Evolutionary conservation across 176 grass and related monocot genomes (phyloP).

Genomic region (Musa schizocarpa): DNA sequence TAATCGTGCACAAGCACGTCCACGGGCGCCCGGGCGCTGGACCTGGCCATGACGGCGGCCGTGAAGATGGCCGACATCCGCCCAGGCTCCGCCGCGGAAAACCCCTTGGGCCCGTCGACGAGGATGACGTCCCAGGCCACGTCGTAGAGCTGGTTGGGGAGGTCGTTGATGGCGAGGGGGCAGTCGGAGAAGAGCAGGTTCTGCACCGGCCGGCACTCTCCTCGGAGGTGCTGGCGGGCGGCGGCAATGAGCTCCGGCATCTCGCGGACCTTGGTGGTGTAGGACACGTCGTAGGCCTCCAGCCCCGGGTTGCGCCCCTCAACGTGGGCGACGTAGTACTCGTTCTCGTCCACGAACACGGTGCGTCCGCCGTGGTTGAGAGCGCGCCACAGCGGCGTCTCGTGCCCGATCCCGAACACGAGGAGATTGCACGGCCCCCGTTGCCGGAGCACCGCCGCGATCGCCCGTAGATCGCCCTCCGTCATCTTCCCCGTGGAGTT

Average conservation of each 20-base stretch:
- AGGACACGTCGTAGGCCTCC: slow-evolving; percentile 86
- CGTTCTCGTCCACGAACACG: slow-evolving; percentile 96
- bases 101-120: slow-evolving; percentile 86
- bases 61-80: slow-evolving; percentile 89
- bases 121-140: slow-evolving; percentile 85
- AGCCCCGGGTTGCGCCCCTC: slow-evolving; percentile 64
- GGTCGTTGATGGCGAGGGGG: slow-evolving; percentile 85
- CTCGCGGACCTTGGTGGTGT: slow-evolving; percentile 76
- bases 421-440: slow-evolving; percentile 66
- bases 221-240: slow-evolving; percentile 28
- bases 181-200: slow-evolving; percentile 97
- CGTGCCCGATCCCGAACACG: slow-evolving; percentile 77
- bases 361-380: slow-evolving; percentile 85
- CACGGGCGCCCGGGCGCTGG: slow-evolving; percentile 28
- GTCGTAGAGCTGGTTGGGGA: slow-evolving; percentile 88
- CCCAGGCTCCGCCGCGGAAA: slow-evolving; percentile 55
- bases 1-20: slow-evolving; percentile 82
- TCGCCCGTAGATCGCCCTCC: slow-evolving; percentile 41
- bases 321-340: slow-evolving; percentile 92
- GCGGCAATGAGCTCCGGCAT: slow-evolving; percentile 58
- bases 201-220: slow-evolving; percentile 79
- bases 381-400: slow-evolving; percentile 91
- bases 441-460: slow-evolving; percentile 55
- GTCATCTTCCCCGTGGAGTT: slow-evolving; percentile 70
- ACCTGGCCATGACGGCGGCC: slow-evolving; percentile 65